Evolutionary conservation across 1,139 yeast genomes (phyloP).

Genomic region (Yamadazyma atlantica): DNA sequence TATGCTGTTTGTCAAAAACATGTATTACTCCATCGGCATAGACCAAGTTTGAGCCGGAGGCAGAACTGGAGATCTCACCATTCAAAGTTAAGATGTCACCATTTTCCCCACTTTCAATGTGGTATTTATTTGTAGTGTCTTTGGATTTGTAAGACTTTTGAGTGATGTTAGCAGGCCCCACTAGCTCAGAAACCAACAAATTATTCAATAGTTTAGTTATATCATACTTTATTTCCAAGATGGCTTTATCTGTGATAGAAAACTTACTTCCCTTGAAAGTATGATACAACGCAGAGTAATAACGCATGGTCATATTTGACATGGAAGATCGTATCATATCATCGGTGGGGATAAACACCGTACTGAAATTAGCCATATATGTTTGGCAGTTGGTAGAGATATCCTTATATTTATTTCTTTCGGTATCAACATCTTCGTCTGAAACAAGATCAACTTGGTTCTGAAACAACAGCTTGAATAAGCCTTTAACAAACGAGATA

Average conservation of each 20-base stretch:
- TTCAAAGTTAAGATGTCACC: slow-evolving; percentile 14
- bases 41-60: slow-evolving; percentile 36
- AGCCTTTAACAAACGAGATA: slow-evolving; percentile 25
- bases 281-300: slow-evolving; percentile 32
- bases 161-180: slow-evolving; percentile 34
- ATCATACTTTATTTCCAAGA: slow-evolving; percentile 31
- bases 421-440: slow-evolving; percentile 3
- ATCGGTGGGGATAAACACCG: slow-evolving; percentile 40
- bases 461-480: slow-evolving; percentile 35
- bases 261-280: slow-evolving; percentile 19
- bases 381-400: slow-evolving; percentile 29
- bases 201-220: slow-evolving; percentile 24
- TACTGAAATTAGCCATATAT: slow-evolving; percentile 26
- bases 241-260: slow-evolving; percentile 32
- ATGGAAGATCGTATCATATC: slow-evolving; percentile 25
- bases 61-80: slow-evolving; percentile 16
- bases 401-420: slow-evolving; percentile 13
- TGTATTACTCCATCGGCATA: slow-evolving; percentile 66
- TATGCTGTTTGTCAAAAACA: slow-evolving; percentile 37
- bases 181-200: slow-evolving; percentile 26
- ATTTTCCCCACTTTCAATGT: slow-evolving; percentile 3
- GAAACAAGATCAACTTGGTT: neutral
- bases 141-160: slow-evolving; percentile 9
- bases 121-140: slow-evolving; percentile 7
- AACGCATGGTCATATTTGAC: slow-evolving; percentile 25